Evolutionary conservation across 495 filamentous ascomycete genomes (phyloP).

Genomic region (Hypoxylon trugodes): DNA sequence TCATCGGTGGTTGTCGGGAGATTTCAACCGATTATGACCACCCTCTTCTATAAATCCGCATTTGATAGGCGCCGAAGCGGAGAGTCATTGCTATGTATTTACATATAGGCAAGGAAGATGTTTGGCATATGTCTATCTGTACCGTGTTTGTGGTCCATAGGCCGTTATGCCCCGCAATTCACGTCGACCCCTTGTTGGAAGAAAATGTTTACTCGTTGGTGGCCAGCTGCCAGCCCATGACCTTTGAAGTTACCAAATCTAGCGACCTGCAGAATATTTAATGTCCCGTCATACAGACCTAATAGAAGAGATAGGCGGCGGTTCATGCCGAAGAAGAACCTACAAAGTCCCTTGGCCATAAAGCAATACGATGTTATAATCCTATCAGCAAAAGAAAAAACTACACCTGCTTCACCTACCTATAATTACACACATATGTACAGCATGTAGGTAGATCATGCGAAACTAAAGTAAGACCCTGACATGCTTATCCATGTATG

Average conservation of each 20-base stretch:
- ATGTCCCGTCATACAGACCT: constrained; percentile 12
- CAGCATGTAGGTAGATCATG: background rate
- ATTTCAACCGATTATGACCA: constrained; percentile 2
- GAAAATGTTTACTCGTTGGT: constrained; percentile 4
- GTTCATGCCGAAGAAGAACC: constrained; percentile 7
- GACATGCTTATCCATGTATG: background rate
- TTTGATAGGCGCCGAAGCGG: background rate
- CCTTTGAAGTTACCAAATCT: constrained; percentile 7
- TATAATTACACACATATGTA: background rate
- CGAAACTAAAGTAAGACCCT: background rate
- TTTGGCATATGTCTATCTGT: constrained; percentile 26
- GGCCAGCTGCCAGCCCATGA: constrained; percentile 3
- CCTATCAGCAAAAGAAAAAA: background rate
- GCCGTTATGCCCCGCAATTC: constrained; percentile 32
- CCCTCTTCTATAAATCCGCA: background rate
- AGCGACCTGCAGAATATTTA: constrained; percentile 22
- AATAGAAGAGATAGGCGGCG: constrained; percentile 12
- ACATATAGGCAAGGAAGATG: constrained; percentile 33
- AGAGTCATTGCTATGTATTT: background rate
- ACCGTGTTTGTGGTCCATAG: constrained; percentile 17
- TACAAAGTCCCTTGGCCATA: background rate
- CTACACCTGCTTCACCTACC: too few species aligned
- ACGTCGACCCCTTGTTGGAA: constrained; percentile 7
- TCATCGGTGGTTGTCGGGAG: background rate
- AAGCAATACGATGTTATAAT: background rate